phyloP scores from a whole-genome alignment of 1,284 basidiomycete genomes.

The Ustilago trichophora region DNA sequence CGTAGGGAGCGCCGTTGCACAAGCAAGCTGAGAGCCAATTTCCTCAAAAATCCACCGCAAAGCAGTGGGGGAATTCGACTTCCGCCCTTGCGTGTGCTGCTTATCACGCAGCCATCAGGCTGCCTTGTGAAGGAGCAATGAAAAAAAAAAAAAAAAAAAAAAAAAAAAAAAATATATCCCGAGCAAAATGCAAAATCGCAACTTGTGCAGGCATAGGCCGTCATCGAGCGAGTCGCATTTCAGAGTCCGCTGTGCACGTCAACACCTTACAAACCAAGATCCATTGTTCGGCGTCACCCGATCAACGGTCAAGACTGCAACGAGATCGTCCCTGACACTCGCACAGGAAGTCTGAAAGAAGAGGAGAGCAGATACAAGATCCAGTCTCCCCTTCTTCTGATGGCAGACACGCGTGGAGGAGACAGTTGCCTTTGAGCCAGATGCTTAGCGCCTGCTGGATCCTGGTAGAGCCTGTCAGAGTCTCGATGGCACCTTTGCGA shows the following conservation, averaged over 20 bases:
- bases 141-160: background rate
- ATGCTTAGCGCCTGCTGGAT: no score
- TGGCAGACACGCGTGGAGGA: no score
- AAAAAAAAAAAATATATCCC: no score
- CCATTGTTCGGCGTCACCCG: background rate
- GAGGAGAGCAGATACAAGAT: no score
- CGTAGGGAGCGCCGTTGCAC: slow-evolving; percentile 4
- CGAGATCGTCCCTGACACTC: background rate
- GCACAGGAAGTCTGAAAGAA: background rate
- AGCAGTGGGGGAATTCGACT: slow-evolving; percentile 4
- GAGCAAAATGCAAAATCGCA: no score
- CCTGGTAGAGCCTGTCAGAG: no score
- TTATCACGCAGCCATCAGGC: no score
- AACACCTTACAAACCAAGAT: no score
- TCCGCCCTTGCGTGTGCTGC: slow-evolving; percentile 6
- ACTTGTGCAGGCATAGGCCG: background rate
- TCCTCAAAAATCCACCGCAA: slow-evolving; percentile 1
- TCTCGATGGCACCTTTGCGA: no score
- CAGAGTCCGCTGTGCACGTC: slow-evolving; percentile 1
- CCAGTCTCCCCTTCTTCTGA: no score
- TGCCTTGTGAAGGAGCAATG: no score
- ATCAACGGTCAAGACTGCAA: background rate
- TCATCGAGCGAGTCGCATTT: slow-evolving; percentile 2
- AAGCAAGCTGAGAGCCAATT: slow-evolving; percentile 5
- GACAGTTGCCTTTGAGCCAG: no score